Evolutionary conservation across 306 rosid species (phyloP), one percentile per base, ranked within the genome.

Genomic region (Urtica urens): DNA sequence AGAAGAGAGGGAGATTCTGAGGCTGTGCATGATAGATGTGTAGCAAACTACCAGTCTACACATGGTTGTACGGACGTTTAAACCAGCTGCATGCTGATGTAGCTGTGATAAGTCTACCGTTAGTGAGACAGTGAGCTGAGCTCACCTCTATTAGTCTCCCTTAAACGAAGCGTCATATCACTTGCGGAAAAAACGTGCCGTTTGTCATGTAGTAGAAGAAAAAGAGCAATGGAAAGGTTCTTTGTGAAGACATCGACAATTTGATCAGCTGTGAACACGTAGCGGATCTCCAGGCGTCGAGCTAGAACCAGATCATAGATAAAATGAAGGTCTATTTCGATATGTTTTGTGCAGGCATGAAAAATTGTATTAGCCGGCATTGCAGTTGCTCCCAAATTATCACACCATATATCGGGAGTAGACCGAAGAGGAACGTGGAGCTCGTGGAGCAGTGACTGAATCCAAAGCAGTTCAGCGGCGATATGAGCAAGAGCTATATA

Each of bases 291-390:
- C 0, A 56, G 51, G 3, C 12, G 0, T 1, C 26, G 17, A 7
- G 3, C 10, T 4, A 3, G 37, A 13, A 55, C 60, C 4, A 15
- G 26, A 3, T 55, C 44, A 1, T 29, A 12, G 1, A 56, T 29
- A 42, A 56, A 56, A 13, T 56, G 51, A 18, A 2, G 20, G 2
- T 41, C 61, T 10, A 56, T 1, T 27, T 28, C n/a, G 10, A 41
- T 1, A 6, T 57, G 62, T 9, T 44, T 57, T 43, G 34, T 57
- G 0, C 17, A 4, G 0, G 44, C 18, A 14, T 57, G 62, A 4
- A 57, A 44, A 0, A 28, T 11, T 1, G 41, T 41, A 20, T 57
- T 43, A 1, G 43, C 45, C 13, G 24, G 14, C 3, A 33, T n/a
- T 10, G 45, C 15, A 0, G 44, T 45, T 0, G 45, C 46, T 4